Percentiles rank a stretch among this genome's conserved stretches.
These are phyloP conservation scores for Pichia scutulata DNA, from an alignment of 805 yeast genomes.

Conservation along the genomic window DNA sequence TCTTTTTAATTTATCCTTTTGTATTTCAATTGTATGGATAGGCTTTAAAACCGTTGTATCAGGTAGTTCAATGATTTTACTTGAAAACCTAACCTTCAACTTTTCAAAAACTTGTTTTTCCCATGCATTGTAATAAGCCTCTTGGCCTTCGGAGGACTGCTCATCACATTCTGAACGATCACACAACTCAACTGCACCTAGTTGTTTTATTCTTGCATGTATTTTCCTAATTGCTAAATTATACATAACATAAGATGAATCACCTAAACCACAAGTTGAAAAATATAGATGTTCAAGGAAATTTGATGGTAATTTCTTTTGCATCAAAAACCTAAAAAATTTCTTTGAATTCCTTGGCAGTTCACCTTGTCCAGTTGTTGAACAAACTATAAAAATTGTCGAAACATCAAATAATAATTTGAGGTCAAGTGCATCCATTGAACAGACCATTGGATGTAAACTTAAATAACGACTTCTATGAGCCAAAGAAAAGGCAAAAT, in stretches of 20 bases:
- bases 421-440: conserved; percentile 56
- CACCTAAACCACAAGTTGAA: conserved; percentile 87
- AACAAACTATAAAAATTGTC: conserved; percentile 35
- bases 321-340: conserved; percentile 69
- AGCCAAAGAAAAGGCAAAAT: conserved; percentile 62
- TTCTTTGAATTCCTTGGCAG: conserved; percentile 69
- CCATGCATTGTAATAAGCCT: conserved; percentile 74
- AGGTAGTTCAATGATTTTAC: conserved; percentile 5
- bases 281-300: conserved; percentile 54
- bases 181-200: conserved; percentile 71
- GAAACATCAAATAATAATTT: conserved; percentile 43
- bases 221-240: conserved; percentile 83
- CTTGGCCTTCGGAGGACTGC: conserved; percentile 65
- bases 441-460: conserved; percentile 38
- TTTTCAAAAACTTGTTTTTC: conserved; percentile 37
- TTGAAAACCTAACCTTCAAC: conserved; percentile 9
- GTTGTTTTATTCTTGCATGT: conserved; percentile 67
- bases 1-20: conserved; percentile 15
- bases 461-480: conserved; percentile 47
- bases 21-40: neutral
- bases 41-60: conserved; percentile 4
- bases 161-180: conserved; percentile 88
- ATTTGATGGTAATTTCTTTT: conserved; percentile 51
- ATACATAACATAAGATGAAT: conserved; percentile 81
- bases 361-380: conserved; percentile 96